These are phyloP conservation scores for Pythium aristosporum DNA, from an alignment of 352 stramenopile genomes.

Conservation along the genomic window DNA sequence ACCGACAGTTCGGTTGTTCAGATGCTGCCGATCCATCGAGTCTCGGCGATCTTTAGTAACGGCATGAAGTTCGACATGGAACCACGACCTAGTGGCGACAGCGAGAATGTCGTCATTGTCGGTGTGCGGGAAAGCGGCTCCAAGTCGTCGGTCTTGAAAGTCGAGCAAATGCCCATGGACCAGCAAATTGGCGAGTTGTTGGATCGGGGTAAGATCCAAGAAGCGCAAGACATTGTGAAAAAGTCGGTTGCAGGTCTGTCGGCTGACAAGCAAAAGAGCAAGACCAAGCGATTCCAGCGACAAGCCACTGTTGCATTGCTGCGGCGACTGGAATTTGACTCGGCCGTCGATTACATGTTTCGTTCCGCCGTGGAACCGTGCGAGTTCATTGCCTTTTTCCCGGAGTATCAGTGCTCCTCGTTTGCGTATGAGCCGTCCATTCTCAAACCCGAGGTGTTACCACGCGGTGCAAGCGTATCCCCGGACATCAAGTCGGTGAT, in stretches of 20 bases:
- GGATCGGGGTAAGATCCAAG: slow-evolving; percentile 82
- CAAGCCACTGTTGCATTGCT: slow-evolving; percentile 79
- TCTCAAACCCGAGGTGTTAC: slow-evolving; percentile 82
- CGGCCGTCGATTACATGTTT: slow-evolving; percentile 84
- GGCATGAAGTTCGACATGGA: slow-evolving; percentile 93
- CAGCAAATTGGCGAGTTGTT: slow-evolving; percentile 83
- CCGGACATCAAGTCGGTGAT: slow-evolving; percentile 82
- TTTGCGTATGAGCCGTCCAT: slow-evolving; percentile 85
- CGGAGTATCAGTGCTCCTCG: slow-evolving; percentile 71
- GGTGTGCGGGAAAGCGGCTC: slow-evolving; percentile 61
- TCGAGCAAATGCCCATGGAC: slow-evolving; percentile 85
- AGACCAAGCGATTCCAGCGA: slow-evolving; percentile 87
- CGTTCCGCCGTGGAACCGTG: slow-evolving; percentile 79
- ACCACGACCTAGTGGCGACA: slow-evolving; percentile 63
- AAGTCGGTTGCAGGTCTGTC: slow-evolving; percentile 73
- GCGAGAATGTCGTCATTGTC: slow-evolving; percentile 78
- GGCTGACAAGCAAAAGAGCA: slow-evolving; percentile 84
- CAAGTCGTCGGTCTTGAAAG: slow-evolving; percentile 79
- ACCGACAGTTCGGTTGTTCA: slow-evolving; percentile 77
- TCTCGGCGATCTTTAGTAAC: slow-evolving; percentile 80
- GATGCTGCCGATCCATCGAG: slow-evolving; percentile 60
- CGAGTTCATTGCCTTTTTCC: slow-evolving; percentile 88
- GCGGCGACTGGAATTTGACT: slow-evolving; percentile 75
- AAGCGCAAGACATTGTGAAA: slow-evolving; percentile 81
- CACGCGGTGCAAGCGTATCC: slow-evolving; percentile 64